Evolutionary conservation across 202 grass and related monocot genomes (phyloP), one percentile per base, ranked within the genome.

Genomic region (Alloteropsis angusta): DNA sequence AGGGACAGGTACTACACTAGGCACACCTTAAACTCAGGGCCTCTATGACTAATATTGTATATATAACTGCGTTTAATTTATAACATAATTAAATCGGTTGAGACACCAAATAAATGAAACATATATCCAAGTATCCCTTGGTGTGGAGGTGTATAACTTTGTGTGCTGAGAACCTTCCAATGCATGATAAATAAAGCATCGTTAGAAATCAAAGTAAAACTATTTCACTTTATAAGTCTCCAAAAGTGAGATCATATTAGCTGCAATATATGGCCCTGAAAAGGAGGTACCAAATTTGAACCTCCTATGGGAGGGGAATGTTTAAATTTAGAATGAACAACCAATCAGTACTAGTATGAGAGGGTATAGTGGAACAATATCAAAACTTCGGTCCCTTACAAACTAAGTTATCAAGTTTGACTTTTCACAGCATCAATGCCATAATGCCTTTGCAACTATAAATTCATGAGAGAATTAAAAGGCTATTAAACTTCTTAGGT

Each of bases 341-440:
- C 23, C 53, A 30, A 62, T 77, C 43, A 26, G 5, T 18, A n/a
- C n/a, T n/a, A 37, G 39, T 50, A 14, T 67, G 30, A 18, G 39
- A 65, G 48, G 30, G 35, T 52, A 60, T 32, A 63, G 21, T 56
- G 19, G 38, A 49, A 48, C 47, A 49, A 64, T 76, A 14, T 55
- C 56, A 48, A 64, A 80, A 52, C 64, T 71, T 49, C 26, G 45
- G 1, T 49, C 47, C 17, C 34, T 79, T 84, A 23, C 77, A 74
- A 80, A 84, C 22, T 54, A 83, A 67, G 67, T 45, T 74, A 79
- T 79, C 68, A 59, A 52, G 80, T 71, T 84, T 81, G 82, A 84
- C 86, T 71, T 69, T 49, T 59, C 47, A 57, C 55, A 50, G 19
- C 32, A 64, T 43, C 34, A 8, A 38, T 54, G 30, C 38, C 6